Evolutionary conservation across 495 filamentous ascomycete genomes (phyloP).

Genomic region (Aspergillus leporis): DNA sequence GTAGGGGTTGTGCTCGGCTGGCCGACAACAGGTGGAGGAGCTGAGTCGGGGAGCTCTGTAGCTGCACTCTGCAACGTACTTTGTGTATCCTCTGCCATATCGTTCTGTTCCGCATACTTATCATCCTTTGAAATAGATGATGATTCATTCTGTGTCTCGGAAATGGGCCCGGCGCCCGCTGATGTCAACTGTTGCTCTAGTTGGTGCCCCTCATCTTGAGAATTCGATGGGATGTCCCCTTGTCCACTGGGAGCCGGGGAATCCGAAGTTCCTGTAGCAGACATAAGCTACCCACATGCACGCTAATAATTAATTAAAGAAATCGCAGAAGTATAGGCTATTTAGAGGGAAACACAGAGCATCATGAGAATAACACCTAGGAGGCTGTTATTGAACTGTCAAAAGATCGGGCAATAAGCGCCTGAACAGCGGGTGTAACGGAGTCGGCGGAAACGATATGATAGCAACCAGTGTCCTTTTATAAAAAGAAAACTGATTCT

Average conservation of each 20-base stretch:
- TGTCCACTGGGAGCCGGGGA: conserved; percentile 27
- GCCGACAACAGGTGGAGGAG: conserved; percentile 10
- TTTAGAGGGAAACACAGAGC: conserved; percentile 22
- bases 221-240: conserved; percentile 26
- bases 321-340: neutral
- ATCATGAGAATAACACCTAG: conserved; percentile 21
- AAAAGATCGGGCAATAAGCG: conserved; percentile 1
- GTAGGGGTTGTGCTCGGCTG: conserved; percentile 17
- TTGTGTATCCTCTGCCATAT: conserved; percentile 19
- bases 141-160: conserved; percentile 25
- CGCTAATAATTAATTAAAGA: conserved; percentile 54
- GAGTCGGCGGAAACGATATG: neutral
- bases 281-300: conserved; percentile 44
- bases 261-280: conserved; percentile 32
- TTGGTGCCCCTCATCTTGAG: conserved; percentile 19
- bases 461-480: neutral
- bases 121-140: conserved; percentile 5
- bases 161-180: conserved; percentile 18
- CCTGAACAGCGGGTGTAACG: neutral
- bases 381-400: conserved; percentile 8
- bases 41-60: conserved; percentile 8
- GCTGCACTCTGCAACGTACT: conserved; percentile 6
- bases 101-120: conserved; percentile 10
- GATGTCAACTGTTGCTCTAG: conserved; percentile 21
- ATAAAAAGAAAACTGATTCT: neutral